Conservation (phyloP, 2,329 filamentous ascomycete species). For the Phyllosticta capitalensis region DNA sequence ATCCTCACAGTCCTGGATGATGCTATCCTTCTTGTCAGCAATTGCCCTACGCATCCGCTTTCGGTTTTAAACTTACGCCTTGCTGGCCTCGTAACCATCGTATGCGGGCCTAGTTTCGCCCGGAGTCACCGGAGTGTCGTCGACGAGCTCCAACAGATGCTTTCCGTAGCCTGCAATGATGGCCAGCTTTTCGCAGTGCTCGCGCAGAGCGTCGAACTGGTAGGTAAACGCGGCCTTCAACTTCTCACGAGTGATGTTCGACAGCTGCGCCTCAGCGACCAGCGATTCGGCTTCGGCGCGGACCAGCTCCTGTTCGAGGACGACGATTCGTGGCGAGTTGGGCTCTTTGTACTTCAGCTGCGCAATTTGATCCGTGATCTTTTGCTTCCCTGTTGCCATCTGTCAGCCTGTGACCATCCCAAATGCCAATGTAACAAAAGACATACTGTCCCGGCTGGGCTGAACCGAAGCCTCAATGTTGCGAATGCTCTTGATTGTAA, state of each 20-base stretch:
- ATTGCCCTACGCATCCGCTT: not conserved
- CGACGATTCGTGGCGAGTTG: constrained; percentile 93
- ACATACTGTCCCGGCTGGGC: constrained; percentile 88
- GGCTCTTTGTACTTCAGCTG: constrained; percentile 99
- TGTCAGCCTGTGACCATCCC: not conserved
- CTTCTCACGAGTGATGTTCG: constrained; percentile 99
- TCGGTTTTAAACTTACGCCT: constrained; percentile 47
- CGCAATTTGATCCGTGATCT: constrained; percentile 97
- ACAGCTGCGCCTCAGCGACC: constrained; percentile 93
- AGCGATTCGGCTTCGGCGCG: constrained; percentile 98
- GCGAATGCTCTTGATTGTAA: constrained; percentile 98
- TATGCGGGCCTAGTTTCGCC: constrained; percentile 94
- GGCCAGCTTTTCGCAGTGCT: constrained; percentile 96
- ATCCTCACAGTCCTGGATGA: constrained; percentile 98
- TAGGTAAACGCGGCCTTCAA: constrained; percentile 97
- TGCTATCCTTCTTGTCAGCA: constrained; percentile 39
- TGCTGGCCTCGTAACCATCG: constrained; percentile 96
- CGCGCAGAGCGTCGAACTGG: constrained; percentile 93
- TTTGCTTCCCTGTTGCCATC: constrained; percentile 69
- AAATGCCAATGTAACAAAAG: not conserved
- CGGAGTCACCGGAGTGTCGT: constrained; percentile 93
- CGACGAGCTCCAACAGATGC: constrained; percentile 92
- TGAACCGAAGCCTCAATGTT: constrained; percentile 99
- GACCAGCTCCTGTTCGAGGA: constrained; percentile 96
- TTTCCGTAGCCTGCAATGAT: constrained; percentile 97